Evolutionary conservation across 345 rosid species (phyloP).

Genomic region (Abelmoschus esculentus): DNA sequence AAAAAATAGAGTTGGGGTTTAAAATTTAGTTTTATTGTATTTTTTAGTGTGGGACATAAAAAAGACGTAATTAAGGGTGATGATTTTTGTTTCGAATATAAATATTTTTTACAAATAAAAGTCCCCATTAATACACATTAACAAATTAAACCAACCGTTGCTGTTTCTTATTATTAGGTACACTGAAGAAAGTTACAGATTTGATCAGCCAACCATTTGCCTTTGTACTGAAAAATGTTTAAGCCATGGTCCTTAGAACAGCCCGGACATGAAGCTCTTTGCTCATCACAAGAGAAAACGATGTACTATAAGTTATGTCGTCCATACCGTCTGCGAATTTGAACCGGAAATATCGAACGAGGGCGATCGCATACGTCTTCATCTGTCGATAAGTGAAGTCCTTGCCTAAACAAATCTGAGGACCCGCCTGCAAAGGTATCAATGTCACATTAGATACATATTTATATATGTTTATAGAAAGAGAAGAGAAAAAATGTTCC

Average conservation of each 20-base stretch:
- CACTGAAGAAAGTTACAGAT: not conserved
- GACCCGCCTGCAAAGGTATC: slow-evolving; percentile 54
- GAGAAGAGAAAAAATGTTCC: not conserved
- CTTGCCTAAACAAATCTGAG: slow-evolving; percentile 65
- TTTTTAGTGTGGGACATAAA: too few relatives aligned
- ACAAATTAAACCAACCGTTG: not conserved
- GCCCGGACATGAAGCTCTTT: slow-evolving; percentile 48
- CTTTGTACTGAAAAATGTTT: not conserved
- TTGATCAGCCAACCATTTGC: not conserved
- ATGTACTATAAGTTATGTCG: slow-evolving; percentile 38
- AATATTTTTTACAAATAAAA: too few relatives aligned
- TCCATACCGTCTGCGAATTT: slow-evolving; percentile 42
- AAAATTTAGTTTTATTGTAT: too few relatives aligned
- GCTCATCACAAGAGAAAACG: slow-evolving; percentile 61
- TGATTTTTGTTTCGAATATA: too few relatives aligned
- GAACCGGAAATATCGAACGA: slow-evolving; percentile 53
- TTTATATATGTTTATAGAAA: not conserved
- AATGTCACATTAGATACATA: too few relatives aligned
- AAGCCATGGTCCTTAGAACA: slow-evolving; percentile 19
- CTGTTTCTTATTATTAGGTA: not conserved
- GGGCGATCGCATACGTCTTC: slow-evolving; percentile 60
- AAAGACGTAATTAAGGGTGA: too few relatives aligned
- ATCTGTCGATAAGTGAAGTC: slow-evolving; percentile 69
- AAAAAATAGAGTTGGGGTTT: too few relatives aligned
- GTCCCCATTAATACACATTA: not conserved